Evolutionary conservation across 345 rosid species (phyloP), one percentile per base, ranked within the genome.

Genomic region (Clarkia xantiana): DNA sequence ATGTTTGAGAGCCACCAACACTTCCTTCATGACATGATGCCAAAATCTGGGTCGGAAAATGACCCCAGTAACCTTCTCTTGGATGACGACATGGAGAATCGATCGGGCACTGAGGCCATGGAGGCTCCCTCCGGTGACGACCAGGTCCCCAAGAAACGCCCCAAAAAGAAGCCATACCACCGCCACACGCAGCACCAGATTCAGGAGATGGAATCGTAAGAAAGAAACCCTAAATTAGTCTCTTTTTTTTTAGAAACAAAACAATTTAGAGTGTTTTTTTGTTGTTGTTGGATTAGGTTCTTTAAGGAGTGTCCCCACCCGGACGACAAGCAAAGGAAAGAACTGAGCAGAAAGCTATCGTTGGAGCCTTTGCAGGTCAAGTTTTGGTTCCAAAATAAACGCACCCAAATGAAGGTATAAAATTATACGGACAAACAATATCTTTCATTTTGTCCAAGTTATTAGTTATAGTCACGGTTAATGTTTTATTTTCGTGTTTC

Each of bases 381-480:
- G 56, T 90, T 90, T 65, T 90, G 97, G 97, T 90, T 90, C 68
- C 97, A 90, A 73, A 90, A 86, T 74, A 86, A 86, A 67, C 97
- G 95, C 15, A 90, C 97, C 16, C 97, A 86, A 67, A 79, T 83
- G 86, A 90, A 90, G 97, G 97, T 86, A 65, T 43, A 39, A n/a
- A n/a, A n/a, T n/a, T 14, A 20, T 38, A 18, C 23, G 14, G 10
- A 29, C 22, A 13, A 2, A n/a, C n/a, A n/a, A 25, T 14, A 25
- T 8, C 6, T 49, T 23, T n/a, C 13, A 11, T 14, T 49, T 49
- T 49, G 52, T n/a, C n/a, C 36, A 39, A 9, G 47, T 8, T 11
- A 23, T 48, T 38, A 10, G 6, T 18, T 34, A 39, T 51, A n/a
- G 43, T 13, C 7, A 34, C 4, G 22, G 1, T 40, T 40, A 19